These are phyloP conservation scores for Candida glucosophila DNA, from an alignment of 1,139 yeast genomes.

Conservation along the genomic window DNA sequence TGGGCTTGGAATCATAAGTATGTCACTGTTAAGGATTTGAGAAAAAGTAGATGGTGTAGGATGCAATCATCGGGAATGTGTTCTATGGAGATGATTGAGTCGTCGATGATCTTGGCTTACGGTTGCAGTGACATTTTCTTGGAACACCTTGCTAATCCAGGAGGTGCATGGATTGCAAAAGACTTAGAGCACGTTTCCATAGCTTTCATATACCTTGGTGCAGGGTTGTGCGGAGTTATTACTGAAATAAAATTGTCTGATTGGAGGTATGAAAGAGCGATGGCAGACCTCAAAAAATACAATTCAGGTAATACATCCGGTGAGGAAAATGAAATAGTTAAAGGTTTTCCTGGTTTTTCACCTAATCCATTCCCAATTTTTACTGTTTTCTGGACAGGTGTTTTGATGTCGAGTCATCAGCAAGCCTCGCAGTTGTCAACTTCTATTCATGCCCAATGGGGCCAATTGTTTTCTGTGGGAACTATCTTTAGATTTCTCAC, in stretches of 20 bases:
- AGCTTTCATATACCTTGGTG: constrained; percentile 89
- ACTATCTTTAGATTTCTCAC: constrained; percentile 70
- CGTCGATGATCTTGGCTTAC: constrained; percentile 70
- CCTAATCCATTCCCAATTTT: constrained; percentile 92
- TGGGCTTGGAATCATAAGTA: constrained; percentile 84
- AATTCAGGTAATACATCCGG: constrained; percentile 1
- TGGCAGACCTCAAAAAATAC: constrained; percentile 12
- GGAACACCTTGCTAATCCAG: constrained; percentile 72
- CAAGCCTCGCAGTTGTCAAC: constrained; percentile 79
- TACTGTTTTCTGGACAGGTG: constrained; percentile 93
- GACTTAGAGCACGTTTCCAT: constrained; percentile 93
- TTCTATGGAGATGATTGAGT: constrained; percentile 83
- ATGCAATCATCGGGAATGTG: constrained; percentile 48
- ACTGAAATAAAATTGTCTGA: constrained; percentile 50
- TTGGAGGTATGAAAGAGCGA: constrained; percentile 40
- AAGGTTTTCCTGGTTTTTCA: constrained; percentile 64
- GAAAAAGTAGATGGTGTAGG: constrained; percentile 11
- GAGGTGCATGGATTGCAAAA: constrained; percentile 82
- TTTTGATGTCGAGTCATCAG: constrained; percentile 90
- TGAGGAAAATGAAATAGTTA: constrained; percentile 9
- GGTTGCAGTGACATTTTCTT: constrained; percentile 83
- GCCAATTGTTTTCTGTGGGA: constrained; percentile 67
- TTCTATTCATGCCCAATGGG: constrained; percentile 85
- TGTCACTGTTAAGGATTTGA: constrained; percentile 16
- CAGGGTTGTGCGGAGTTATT: constrained; percentile 84